Base-by-base conservation (phyloP, 495 filamentous ascomycete species). In the Chaetomium fimeti region DNA sequence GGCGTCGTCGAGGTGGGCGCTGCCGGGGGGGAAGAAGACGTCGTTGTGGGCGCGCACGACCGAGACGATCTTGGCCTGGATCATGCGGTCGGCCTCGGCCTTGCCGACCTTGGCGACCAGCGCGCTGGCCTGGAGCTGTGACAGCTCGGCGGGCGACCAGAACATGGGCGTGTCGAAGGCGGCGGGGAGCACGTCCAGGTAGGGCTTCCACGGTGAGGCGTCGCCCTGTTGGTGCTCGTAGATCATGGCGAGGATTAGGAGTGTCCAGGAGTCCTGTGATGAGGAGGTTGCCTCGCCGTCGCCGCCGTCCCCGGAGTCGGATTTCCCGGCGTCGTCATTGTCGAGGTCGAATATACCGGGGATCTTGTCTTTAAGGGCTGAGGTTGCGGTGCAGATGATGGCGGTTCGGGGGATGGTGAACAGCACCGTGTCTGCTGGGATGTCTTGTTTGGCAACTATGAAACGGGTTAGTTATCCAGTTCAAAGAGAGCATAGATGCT, bases 81-180 rank as follows among this genome's bases (percentile, higher is more conserved):
- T 92, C 68, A 85, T 84, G 43, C 80, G 73, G 57, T 96, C 88
- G 2, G 92, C 92, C 43, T 83, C 80, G 13, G 83, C 76, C 56
- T 87, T 90, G 22, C 91, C 92, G 60, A 97, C 90, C 70, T 92
- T 96, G 60, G 85, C 75, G 11, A 88, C 72, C 32, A 97, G 85
- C 5, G 89, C 84, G 68, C 90, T 92, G 20, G 85, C 90, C 74
- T 92, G 89, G 24, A 97, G 83, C 67, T 90, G 82, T 3, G 76
- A 72, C 18, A 97, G 78, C 74, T 97, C 92, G 0, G 76, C 72
- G 8, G 81, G 71, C 2, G 87, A 83, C 93, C 93, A 98, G 77
- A 93, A 97, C 85, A 97, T 95, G 67, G 94, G 80, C 2, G 91
- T 96, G 74, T 96, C 83, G 66, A 98, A 95, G 22, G 82, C 71